Evolutionary conservation across 768 basidiomycete species (phyloP).

Genomic region (Gelatoporia subvermispora): DNA sequence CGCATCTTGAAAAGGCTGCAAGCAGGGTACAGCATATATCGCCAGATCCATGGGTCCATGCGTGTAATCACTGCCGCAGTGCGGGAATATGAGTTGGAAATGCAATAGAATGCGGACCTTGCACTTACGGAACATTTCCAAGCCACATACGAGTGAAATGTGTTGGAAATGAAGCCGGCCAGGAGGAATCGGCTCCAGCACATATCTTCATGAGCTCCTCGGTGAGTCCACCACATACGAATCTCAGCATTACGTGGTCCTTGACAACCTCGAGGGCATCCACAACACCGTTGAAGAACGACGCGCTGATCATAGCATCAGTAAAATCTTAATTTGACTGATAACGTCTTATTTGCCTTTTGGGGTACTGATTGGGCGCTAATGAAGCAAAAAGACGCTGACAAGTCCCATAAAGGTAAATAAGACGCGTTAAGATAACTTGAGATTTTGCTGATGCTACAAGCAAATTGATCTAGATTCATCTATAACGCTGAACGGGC

Average conservation of each 20-base stretch:
- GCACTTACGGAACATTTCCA: slow-evolving; percentile 30
- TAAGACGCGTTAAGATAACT: too few relatives aligned
- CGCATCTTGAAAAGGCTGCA: slow-evolving; percentile 20
- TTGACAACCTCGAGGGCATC: slow-evolving; percentile 20
- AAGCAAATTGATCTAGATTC: background rate
- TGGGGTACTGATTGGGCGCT: too few relatives aligned
- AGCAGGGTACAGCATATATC: slow-evolving; percentile 22
- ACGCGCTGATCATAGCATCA: background rate
- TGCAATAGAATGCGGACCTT: too few relatives aligned
- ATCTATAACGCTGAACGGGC: too few relatives aligned
- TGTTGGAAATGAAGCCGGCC: slow-evolving; percentile 25
- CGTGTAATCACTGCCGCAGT: slow-evolving; percentile 24
- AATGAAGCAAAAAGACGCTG: too few relatives aligned
- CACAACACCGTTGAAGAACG: slow-evolving; percentile 26
- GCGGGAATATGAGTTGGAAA: background rate
- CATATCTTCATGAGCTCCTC: slow-evolving; percentile 27
- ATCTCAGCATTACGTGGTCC: slow-evolving; percentile 22
- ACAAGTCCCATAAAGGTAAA: too few relatives aligned
- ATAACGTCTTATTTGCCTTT: too few relatives aligned
- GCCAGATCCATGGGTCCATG: slow-evolving; percentile 26
- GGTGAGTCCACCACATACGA: slow-evolving; percentile 28
- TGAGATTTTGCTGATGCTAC: background rate
- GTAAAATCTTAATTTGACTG: too few relatives aligned
- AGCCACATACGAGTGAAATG: slow-evolving; percentile 30
- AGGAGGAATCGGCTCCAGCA: slow-evolving; percentile 18